Evolutionary conservation across 2,329 filamentous ascomycete genomes (phyloP).

Genomic region (Lachnellula arida): DNA sequence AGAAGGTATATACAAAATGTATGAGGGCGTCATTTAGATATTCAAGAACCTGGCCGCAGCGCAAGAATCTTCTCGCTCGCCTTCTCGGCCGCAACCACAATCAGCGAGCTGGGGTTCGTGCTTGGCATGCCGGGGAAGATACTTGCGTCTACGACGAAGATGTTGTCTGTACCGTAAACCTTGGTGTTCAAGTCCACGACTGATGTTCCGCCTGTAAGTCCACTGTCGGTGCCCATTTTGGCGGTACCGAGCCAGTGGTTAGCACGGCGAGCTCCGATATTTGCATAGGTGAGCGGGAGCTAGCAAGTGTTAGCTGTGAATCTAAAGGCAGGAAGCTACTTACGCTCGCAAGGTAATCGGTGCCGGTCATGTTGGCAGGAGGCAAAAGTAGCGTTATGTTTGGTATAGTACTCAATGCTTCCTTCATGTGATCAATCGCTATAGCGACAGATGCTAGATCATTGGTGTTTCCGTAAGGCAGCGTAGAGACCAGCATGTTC

Average conservation of each 20-base stretch:
- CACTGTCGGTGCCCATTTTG: slow-evolving; percentile 52
- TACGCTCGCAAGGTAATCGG: slow-evolving; percentile 51
- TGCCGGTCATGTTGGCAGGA: slow-evolving; percentile 44
- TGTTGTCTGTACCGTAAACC: slow-evolving; percentile 63
- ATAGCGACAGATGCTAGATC: slow-evolving; percentile 61
- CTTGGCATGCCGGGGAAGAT: slow-evolving; percentile 67
- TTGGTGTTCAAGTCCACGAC: slow-evolving; percentile 61
- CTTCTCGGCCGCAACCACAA: slow-evolving; percentile 58
- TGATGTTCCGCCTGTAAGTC: slow-evolving; percentile 45
- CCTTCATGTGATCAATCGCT: slow-evolving; percentile 56
- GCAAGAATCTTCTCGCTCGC: slow-evolving; percentile 32
- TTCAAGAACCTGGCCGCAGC: slow-evolving; percentile 5
- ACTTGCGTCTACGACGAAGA: slow-evolving; percentile 63
- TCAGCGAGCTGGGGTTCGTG: slow-evolving; percentile 62
- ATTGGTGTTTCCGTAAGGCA: slow-evolving; percentile 46
- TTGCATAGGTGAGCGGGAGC: slow-evolving; percentile 26
- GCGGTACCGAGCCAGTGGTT: slow-evolving; percentile 47
- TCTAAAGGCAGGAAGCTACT: slow-evolving; percentile 17
- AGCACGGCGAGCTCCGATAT: slow-evolving; percentile 29
- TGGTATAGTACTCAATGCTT: slow-evolving; percentile 48
- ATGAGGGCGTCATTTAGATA: slow-evolving; percentile 4
- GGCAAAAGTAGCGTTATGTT: slow-evolving; percentile 55
- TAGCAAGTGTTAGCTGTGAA: slow-evolving; percentile 4
- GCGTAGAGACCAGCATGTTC: slow-evolving; percentile 52
- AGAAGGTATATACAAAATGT: neutral